Evolutionary conservation across 2,329 filamentous ascomycete genomes (phyloP), one percentile per base, ranked within the genome.

Genomic region (Pestalotiopsis sp.): DNA sequence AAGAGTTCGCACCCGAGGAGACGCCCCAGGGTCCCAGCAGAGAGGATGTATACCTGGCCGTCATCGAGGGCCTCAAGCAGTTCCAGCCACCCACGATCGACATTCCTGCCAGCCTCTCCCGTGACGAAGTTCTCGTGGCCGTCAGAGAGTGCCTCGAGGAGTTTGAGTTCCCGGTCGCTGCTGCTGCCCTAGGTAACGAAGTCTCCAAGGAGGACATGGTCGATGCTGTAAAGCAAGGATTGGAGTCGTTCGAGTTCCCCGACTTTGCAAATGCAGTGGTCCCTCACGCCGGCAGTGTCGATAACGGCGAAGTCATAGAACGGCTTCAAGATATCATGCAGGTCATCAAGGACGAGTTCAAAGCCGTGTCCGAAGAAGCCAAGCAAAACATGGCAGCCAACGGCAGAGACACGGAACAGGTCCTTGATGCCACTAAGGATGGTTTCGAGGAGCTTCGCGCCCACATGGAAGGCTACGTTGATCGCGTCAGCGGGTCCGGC

Each of bases 121-220:
- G 92, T 60, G 93, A 97, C 65, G 95, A 97, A 74, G 91, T 98
- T 25, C 86, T 97, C 4, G 89, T 91, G 64, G 93, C 93, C 2
- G 93, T 98, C 25, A 90, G 93, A 31, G 93, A 97, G 78, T 97
- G 93, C 70, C 84, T 98, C 4, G 93, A 97, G 73, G 93, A 94
- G 72, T 92, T 96, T 72, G 93, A 95, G 75, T 93, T 93, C 72
- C 91, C 91, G 1, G 83, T 90, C 25, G 87, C 89, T 3, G 84
- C 87, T 1, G 86, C 87, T 13, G 85, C 86, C 36, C 78, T 85
- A 25, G 84, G 84, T 7, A 82, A 80, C 36, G 86, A 88, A n/a
- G 77, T 91, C 39, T 89, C 87, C 0, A 83, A 85, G 52, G 87
- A 91, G 31, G 89, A 92, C 70, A 86, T 92, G 81, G 78, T 91